These are phyloP conservation scores for Breviolum minutum DNA, from an alignment of 73 alveolate genomes.

Conservation along the genomic window DNA sequence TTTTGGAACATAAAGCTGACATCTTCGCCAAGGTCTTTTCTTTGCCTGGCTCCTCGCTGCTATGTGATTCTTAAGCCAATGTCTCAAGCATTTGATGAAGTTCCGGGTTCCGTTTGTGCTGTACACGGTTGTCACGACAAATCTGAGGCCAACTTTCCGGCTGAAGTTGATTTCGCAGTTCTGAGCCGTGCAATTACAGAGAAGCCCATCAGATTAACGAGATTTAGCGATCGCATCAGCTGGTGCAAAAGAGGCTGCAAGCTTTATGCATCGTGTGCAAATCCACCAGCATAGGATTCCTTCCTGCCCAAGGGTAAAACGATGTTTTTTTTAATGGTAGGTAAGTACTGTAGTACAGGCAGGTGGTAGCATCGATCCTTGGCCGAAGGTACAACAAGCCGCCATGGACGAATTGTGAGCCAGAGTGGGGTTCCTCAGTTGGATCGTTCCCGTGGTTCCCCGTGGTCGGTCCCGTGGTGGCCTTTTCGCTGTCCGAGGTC, in stretches of 20 bases:
- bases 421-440: constrained; percentile 1
- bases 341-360: too few relatives aligned
- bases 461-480: neutral
- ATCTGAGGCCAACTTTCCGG: neutral
- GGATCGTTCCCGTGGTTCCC: neutral
- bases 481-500: constrained; percentile 20
- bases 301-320: neutral
- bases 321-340: neutral
- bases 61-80: constrained; percentile 17
- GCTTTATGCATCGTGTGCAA: neutral
- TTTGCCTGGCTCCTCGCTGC: neutral
- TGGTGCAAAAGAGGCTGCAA: constrained; percentile 25
- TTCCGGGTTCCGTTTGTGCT: too few relatives aligned
- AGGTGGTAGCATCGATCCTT: neutral
- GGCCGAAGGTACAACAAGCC: constrained; percentile 72
- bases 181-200: constrained; percentile 3
- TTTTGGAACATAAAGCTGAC: neutral
- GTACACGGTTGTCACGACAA: neutral
- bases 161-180: constrained; percentile 28
- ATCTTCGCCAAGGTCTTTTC: neutral
- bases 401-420: constrained; percentile 59
- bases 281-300: neutral
- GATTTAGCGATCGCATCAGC: neutral
- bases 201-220: neutral
- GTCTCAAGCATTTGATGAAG: neutral